Evolutionary conservation across 192 early-diverging fungal species (phyloP), one percentile per base, ranked within the genome.

Genomic region (Dissophora globulifera): DNA sequence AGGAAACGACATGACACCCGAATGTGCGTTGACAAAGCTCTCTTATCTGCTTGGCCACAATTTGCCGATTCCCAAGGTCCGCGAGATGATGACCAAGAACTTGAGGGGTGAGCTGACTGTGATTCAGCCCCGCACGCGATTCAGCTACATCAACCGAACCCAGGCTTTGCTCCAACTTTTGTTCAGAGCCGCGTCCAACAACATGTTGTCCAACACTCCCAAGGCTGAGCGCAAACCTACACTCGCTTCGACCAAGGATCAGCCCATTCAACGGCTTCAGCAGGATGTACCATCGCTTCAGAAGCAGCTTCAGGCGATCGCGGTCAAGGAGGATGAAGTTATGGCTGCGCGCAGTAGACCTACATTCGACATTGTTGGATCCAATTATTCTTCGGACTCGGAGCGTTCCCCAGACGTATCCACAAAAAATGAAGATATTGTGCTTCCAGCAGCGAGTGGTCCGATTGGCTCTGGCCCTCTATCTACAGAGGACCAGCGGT

Each of bases 21-120:
- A 95, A 78, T 99, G 96, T 54, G 97, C 97, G 0, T 71, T 99
- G 8, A 95, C 96, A 17, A 99, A 99, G 76, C 89, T 99, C 16
- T 91, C 93, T 30, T 99, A 97, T 62, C 79, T 99, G 29, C 81
- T 99, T 11, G 92, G 95, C 41, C 89, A 92, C 32, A 41, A 62
- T 16, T 81, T 88, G 56, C 58, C 86, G n/a, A 86, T 90, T 9
- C 82, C 87, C 22, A 78, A 86, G 61, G 91, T 95, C 67, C 92
- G 95, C 8, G 83, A 88, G 22, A 79, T 94, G 52, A 92, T 99
- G 79, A 88, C 90, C 11, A 83, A 81, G 35, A 96, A 92, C 67
- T 82, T 99, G 6, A 89, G 98, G 23, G 98, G 98, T 38, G 98
- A 99, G 76, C 81, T 99, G 38, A 95, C 97, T 0, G 87, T 90